Conservation (phyloP, 306 rosid species). For the Amphicarpaea edgeworthii region DNA sequence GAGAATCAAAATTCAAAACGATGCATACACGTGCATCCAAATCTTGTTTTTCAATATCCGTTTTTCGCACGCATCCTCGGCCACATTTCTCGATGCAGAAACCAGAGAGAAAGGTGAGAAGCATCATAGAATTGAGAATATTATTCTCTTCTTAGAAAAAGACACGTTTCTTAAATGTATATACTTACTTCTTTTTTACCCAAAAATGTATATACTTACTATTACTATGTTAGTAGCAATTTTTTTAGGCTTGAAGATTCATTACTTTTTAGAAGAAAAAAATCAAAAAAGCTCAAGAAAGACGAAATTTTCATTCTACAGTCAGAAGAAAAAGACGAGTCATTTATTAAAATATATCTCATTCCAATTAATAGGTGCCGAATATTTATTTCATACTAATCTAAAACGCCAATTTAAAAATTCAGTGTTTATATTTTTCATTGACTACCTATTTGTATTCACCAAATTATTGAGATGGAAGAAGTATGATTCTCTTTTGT, state of each 20-base stretch:
- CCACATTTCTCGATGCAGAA: neutral
- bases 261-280: neutral
- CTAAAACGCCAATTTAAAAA: too few species aligned
- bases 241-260: neutral
- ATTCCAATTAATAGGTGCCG: neutral
- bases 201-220: too few species aligned
- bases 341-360: neutral
- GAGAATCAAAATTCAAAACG: neutral
- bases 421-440: too few species aligned
- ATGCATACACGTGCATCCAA: conserved; percentile 15
- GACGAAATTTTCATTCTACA: neutral
- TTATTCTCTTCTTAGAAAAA: neutral
- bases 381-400: neutral
- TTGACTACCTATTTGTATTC: too few species aligned
- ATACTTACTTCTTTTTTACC: too few species aligned
- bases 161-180: neutral
- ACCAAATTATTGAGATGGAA: too few species aligned
- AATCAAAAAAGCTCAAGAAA: neutral
- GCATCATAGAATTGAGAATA: neutral
- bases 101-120: neutral
- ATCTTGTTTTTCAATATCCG: conserved; percentile 23
- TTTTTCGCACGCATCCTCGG: neutral
- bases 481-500: too few species aligned
- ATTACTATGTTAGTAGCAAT: too few species aligned
- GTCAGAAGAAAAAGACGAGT: neutral